Percentiles rank a stretch among this genome's conserved stretches.
Evolutionary conservation across 768 basidiomycete species (phyloP).

Genomic region (Auriculariales sp.): DNA sequence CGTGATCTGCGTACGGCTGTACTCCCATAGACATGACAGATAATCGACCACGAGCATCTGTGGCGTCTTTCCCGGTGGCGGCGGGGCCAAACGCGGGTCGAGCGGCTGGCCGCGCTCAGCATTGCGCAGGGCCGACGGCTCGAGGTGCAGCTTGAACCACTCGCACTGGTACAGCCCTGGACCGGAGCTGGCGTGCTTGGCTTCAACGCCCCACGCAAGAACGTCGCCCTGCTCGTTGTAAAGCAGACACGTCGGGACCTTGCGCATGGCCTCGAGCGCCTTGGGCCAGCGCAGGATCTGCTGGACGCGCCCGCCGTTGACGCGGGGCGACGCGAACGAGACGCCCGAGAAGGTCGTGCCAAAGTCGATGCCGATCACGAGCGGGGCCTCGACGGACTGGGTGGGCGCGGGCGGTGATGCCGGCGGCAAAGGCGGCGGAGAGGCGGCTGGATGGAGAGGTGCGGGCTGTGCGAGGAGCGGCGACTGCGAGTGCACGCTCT

Average conservation of each 20-base stretch:
- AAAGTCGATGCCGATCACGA: neutral
- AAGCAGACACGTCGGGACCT: slow-evolving; percentile 74
- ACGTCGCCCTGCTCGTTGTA: slow-evolving; percentile 65
- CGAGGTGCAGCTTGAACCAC: slow-evolving; percentile 79
- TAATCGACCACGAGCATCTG: slow-evolving; percentile 76
- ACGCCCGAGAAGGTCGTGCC: slow-evolving; percentile 79
- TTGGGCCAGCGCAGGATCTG: slow-evolving; percentile 83
- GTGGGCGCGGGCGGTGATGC: neutral
- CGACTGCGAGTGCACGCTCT: too few relatives aligned
- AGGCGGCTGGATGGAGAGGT: too few relatives aligned
- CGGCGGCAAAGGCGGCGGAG: neutral
- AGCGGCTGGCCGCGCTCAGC: slow-evolving; percentile 42
- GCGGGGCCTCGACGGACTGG: neutral
- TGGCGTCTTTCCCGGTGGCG: slow-evolving; percentile 68
- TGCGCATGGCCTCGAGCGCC: slow-evolving; percentile 73
- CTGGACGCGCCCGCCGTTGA: slow-evolving; percentile 63
- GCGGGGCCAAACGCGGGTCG: slow-evolving; percentile 63
- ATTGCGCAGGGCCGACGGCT: slow-evolving; percentile 70
- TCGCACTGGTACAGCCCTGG: slow-evolving; percentile 46
- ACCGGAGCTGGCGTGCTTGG: slow-evolving; percentile 63
- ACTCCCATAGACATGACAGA: slow-evolving; percentile 70
- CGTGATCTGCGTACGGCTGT: slow-evolving; percentile 77
- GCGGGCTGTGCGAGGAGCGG: neutral
- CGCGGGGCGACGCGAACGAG: slow-evolving; percentile 76
- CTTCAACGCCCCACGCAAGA: slow-evolving; percentile 76